Conservation (phyloP, 148 eudicot genomes). For the Silene latifolia region DNA sequence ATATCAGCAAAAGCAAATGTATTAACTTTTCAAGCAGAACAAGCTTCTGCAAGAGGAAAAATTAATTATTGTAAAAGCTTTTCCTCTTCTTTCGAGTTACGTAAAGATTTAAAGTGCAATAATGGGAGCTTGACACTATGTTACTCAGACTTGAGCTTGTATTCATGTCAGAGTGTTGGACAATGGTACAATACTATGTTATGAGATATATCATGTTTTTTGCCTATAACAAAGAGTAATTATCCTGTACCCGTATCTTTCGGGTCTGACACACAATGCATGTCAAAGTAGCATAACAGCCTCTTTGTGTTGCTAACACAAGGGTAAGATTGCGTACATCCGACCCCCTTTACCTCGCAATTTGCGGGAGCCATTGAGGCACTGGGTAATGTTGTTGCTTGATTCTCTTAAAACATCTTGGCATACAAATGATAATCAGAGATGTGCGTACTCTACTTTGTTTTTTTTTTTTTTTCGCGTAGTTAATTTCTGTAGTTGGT, state of each 20-base stretch:
- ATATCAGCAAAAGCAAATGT: neutral
- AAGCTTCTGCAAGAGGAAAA: neutral
- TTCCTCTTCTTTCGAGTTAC: neutral
- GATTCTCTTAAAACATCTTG: neutral
- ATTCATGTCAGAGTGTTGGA: too few species aligned
- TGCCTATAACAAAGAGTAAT: neutral
- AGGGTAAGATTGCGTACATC: too few species aligned
- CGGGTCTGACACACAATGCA: too few species aligned
- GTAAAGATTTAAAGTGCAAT: neutral
- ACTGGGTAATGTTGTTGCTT: too few species aligned
- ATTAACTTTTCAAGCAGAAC: neutral
- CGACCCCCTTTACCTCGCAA: too few species aligned
- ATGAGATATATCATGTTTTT: neutral
- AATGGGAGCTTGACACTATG: neutral
- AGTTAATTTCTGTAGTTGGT: too few species aligned
- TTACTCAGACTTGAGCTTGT: neutral
- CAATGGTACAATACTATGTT: neutral
- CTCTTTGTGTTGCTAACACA: too few species aligned
- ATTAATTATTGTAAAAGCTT: neutral
- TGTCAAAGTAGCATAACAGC: neutral
- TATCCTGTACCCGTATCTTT: too few species aligned
- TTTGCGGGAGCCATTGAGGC: too few species aligned
- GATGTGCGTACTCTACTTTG: neutral
- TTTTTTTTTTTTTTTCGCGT: too few species aligned
- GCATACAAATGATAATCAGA: neutral